These are phyloP conservation scores for Penicillium brasilianum DNA, from an alignment of 2,329 filamentous ascomycete genomes.

Conservation along the genomic window DNA sequence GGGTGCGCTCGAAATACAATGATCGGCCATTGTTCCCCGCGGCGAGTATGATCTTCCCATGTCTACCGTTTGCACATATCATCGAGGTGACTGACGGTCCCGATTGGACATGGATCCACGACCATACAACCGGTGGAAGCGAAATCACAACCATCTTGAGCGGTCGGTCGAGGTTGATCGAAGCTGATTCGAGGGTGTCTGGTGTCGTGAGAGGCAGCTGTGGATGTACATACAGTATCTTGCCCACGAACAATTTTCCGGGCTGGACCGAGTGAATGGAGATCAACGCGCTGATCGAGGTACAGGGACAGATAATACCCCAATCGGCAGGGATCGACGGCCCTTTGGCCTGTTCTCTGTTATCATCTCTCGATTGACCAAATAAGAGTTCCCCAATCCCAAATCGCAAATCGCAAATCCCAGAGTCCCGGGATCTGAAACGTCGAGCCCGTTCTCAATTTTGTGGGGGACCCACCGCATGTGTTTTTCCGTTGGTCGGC, in stretches of 20 bases:
- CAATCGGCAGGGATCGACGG: not conserved
- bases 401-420: not conserved
- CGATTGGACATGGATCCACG: not conserved
- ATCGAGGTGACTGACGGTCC: not conserved
- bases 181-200: not conserved
- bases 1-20: not conserved
- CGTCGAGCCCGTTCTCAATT: not conserved
- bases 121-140: not conserved
- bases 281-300: not conserved
- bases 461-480: constrained; percentile 9
- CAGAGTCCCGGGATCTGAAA: not conserved
- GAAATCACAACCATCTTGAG: too few species aligned
- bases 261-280: too few species aligned
- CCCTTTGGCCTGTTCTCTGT: not conserved
- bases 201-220: too few species aligned
- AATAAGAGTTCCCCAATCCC: not conserved
- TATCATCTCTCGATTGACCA: not conserved
- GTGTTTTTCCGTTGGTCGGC: constrained; percentile 7
- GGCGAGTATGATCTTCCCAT: not conserved
- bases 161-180: not conserved
- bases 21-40: not conserved
- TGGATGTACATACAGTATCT: too few species aligned
- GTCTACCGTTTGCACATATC: not conserved
- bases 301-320: not conserved
- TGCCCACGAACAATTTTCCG: not conserved